Base-by-base conservation (phyloP, 2,329 filamentous ascomycete genomes). In the Calonectria pseudoturangicola region DNA sequence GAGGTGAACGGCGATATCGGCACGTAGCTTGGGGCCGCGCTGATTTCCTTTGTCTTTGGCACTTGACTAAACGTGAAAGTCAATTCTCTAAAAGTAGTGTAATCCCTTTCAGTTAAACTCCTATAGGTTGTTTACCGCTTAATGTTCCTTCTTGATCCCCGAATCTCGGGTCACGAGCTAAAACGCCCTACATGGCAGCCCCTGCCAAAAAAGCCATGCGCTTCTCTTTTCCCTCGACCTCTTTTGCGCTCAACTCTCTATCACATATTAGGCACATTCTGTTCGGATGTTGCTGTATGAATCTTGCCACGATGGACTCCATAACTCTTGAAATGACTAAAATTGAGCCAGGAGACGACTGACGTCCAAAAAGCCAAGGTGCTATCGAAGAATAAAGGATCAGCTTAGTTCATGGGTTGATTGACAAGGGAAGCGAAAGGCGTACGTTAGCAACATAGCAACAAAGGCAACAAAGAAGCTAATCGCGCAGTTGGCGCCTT, bases 401-500 rank as follows among this genome's bases (percentile, higher is more conserved):
- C 13, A 60, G 36, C 4, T 56, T 33, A 6, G 8, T 7, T 41
- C 41, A 10, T 8, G 7, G 25, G 13, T 27, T n/a, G 8, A 13
- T 10, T 10, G 4, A 25, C 10, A 15, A 13, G 13, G 28, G 0
- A 0, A 12, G 1, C 0, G 4, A 6, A 21, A 39, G 25, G 68
- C 75, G 2, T 67, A 75, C 76, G 54, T 65, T 9, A 75, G 51
- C 5, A 77, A 2, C 0, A 77, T 28, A 5, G 65, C 68, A 0
- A 66, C 54, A 0, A 78, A 45, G 2, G 68, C 73, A 1, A 78
- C 67, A n/a, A 77, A 47, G 21, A 75, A 72, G 0, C 65, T 63
- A 21, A 77, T 51, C 2, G 58, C 76, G 3, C 76, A 78, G 4
- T 73, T 74, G 0, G 67, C 58, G 10, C 76, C 76, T 7, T 73